Evolutionary conservation across 192 early-diverging fungal genomes (phyloP).

Genomic region (Linnemannia hyalina): DNA sequence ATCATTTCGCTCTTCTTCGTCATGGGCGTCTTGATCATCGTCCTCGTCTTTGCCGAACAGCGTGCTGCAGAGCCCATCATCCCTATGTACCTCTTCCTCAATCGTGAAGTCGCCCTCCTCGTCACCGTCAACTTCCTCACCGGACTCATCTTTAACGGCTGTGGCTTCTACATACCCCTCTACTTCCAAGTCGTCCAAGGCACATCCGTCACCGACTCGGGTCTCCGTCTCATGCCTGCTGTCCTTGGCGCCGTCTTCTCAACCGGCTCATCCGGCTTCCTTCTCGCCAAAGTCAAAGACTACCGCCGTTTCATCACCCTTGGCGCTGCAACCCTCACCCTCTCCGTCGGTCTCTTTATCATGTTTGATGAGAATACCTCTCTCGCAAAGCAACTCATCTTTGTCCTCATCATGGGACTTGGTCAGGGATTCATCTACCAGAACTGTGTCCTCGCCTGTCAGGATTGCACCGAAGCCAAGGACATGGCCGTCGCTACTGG

Average conservation of each 20-base stretch:
- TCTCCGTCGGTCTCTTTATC: slow-evolving; percentile 75
- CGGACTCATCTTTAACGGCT: slow-evolving; percentile 68
- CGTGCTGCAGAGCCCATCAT: slow-evolving; percentile 82
- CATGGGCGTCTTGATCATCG: slow-evolving; percentile 55
- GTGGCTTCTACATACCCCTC: slow-evolving; percentile 79
- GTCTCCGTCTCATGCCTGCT: slow-evolving; percentile 79
- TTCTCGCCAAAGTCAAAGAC: slow-evolving; percentile 66
- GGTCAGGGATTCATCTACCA: slow-evolving; percentile 84
- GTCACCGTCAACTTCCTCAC: slow-evolving; percentile 68
- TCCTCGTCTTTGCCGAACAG: slow-evolving; percentile 69
- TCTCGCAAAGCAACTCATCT: slow-evolving; percentile 63
- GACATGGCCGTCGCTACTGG: slow-evolving; percentile 78
- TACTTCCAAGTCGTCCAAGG: slow-evolving; percentile 87
- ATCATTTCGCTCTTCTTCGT: slow-evolving; percentile 70
- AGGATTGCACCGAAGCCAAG: slow-evolving; percentile 68
- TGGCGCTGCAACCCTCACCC: slow-evolving; percentile 70
- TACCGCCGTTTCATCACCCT: slow-evolving; percentile 68
- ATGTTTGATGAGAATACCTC: slow-evolving; percentile 65
- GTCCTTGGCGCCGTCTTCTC: slow-evolving; percentile 74
- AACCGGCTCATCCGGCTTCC: slow-evolving; percentile 69
- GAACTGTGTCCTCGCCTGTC: slow-evolving; percentile 73
- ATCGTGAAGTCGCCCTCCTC: slow-evolving; percentile 68
- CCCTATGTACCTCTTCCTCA: slow-evolving; percentile 69
- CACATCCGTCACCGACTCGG: slow-evolving; percentile 76
- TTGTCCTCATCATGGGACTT: slow-evolving; percentile 76